Percentiles rank a stretch among this genome's conserved stretches.
Evolutionary conservation across 495 filamentous ascomycete species (phyloP).

Genomic region (Pyronema omphalodes): DNA sequence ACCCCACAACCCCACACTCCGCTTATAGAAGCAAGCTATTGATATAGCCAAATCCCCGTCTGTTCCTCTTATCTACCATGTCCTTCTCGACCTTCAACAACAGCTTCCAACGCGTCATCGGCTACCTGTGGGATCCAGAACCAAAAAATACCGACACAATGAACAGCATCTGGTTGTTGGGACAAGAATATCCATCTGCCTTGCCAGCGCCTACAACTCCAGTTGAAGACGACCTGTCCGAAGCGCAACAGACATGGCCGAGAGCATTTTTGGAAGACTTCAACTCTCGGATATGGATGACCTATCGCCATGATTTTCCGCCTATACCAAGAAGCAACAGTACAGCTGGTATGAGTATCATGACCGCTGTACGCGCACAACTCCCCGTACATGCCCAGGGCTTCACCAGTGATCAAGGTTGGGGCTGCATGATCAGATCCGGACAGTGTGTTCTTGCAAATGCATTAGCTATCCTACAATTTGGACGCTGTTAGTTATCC

Average conservation of each 20-base stretch:
- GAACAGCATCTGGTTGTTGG: conserved; percentile 75
- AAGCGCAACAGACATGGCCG: conserved; percentile 56
- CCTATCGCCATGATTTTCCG: conserved; percentile 76
- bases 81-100: conserved; percentile 30
- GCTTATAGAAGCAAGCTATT: background rate
- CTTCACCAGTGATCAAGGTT: conserved; percentile 87
- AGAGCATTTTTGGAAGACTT: conserved; percentile 76
- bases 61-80: conserved; percentile 11
- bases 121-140: conserved; percentile 79
- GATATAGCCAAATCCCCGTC: background rate
- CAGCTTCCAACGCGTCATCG: conserved; percentile 63
- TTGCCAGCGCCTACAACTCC: conserved; percentile 9
- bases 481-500: conserved; percentile 55
- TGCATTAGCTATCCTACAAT: conserved; percentile 44
- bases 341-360: conserved; percentile 48
- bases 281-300: conserved; percentile 88
- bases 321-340: conserved; percentile 49
- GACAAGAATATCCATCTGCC: conserved; percentile 43
- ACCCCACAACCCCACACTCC: conserved; percentile 1
- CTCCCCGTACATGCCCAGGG: conserved; percentile 53
- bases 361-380: conserved; percentile 66
- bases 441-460: conserved; percentile 89
- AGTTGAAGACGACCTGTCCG: conserved; percentile 16
- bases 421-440: conserved; percentile 98
- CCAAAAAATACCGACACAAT: conserved; percentile 61